phyloP scores from a whole-genome alignment of 2,329 filamentous ascomycete genomes.

The Cryphonectria radicalis region DNA sequence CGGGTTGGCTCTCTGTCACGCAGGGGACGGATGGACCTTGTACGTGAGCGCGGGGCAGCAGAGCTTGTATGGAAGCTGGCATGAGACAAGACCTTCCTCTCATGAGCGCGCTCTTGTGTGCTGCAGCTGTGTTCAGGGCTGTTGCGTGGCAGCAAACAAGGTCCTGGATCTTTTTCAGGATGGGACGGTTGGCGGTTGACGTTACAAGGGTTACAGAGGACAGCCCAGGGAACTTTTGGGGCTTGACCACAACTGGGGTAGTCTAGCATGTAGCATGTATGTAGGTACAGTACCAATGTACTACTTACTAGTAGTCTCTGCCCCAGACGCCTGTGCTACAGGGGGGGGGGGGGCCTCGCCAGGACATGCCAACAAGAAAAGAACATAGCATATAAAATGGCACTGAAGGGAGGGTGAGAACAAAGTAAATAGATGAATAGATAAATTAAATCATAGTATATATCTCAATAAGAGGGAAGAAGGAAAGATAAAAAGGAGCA shows the following conservation, averaged over 20 bases:
- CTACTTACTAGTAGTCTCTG: background rate
- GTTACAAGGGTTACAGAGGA: background rate
- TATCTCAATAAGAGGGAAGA: too few relatives aligned
- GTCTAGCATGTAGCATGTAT: background rate
- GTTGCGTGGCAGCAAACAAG: background rate
- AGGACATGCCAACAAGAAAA: background rate
- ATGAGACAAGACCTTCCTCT: slow-evolving; percentile 1
- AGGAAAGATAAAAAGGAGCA: too few relatives aligned
- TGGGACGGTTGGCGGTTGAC: background rate
- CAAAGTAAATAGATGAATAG: too few relatives aligned
- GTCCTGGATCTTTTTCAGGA: background rate
- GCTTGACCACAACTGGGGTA: slow-evolving; percentile 8
- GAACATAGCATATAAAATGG: too few relatives aligned
- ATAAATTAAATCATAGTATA: too few relatives aligned
- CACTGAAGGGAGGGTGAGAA: too few relatives aligned
- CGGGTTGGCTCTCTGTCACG: background rate
- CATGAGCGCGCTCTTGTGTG: background rate
- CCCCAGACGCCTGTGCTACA: background rate
- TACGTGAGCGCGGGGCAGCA: slow-evolving; percentile 3
- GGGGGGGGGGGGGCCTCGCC: background rate
- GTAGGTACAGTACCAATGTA: background rate
- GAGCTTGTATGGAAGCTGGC: background rate
- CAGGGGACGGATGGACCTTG: background rate
- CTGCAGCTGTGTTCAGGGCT: background rate
- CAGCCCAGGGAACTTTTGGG: slow-evolving; percentile 1